A percentile compares a stretch with the other conserved stretches of the same genome.
Conservation (phyloP, 345 rosid genomes). For the Lenwebbia sp. region DNA sequence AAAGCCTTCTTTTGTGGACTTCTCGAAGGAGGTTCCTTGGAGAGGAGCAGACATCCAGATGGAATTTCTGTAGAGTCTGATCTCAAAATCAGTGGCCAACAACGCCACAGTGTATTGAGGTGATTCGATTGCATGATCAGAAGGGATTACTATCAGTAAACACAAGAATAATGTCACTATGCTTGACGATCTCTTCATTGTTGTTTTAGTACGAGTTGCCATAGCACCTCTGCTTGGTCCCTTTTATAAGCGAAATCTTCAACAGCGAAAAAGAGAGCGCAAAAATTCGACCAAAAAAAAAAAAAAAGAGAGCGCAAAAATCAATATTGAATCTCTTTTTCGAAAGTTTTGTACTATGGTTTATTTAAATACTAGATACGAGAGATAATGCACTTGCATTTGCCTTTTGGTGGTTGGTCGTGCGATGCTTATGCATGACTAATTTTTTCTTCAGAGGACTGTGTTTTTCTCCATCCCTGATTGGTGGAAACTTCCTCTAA, state of each 20-base stretch:
- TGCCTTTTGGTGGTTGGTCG: background rate
- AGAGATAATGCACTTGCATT: background rate
- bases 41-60: background rate
- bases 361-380: background rate
- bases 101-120: background rate
- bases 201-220: background rate
- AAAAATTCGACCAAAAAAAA: no score
- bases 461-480: background rate
- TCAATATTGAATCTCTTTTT: fast-evolving
- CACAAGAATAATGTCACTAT: background rate
- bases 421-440: background rate
- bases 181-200: background rate
- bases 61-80: background rate
- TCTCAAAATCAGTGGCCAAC: background rate
- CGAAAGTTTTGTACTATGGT: background rate
- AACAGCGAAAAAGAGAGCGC: background rate
- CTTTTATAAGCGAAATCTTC: background rate
- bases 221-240: background rate
- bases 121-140: background rate
- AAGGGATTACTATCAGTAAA: background rate
- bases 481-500: background rate
- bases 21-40: background rate
- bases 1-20: background rate
- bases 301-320: background rate
- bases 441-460: background rate